Evolutionary conservation across 768 basidiomycete genomes (phyloP), one percentile per base, ranked within the genome.

Genomic region (Phaeotremella skinneri): DNA sequence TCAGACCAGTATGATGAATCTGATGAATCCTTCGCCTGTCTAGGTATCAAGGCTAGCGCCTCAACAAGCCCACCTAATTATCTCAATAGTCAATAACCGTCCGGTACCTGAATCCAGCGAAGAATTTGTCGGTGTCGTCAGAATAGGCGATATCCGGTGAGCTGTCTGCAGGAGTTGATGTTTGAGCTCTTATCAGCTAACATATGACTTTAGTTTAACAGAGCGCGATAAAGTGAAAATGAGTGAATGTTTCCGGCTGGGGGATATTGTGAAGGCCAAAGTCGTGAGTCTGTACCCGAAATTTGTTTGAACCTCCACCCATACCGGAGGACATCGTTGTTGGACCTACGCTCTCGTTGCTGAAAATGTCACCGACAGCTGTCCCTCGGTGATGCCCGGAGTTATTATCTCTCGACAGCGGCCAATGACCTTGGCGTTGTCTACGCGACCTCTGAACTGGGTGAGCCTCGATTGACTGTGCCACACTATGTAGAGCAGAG

Each of bases 351-450:
- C n/a, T n/a, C n/a, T n/a, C 49, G 16, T 26, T 41, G 32, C 20
- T 42, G 42, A 60, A 20, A 14, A n/a, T 34, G 7, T 39, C n/a
- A 20, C 5, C 4, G 7, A 3, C 39, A 78, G 77, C 67, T 77
- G 13, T 74, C 72, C 1, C 66, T 78, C 20, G 77, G 77, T 25
- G 77, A 78, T 55, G 77, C 77, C 1, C 56, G 77, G 30, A 73
- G 69, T n/a, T 78, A 78, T 59, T 78, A 77, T 57, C 65, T 78
- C 16, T 75, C 75, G 2, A 78, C 77, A 27, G 75, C 77, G 2
- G 66, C 74, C 11, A 78, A 78, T 50, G 75, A 78, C 32, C 63
- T 77, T 4, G 77, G 77, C 3, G 77, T 78, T 2, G 58, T 78
- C 20, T 73, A 69, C 29, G 77, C 69, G 4, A 71, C 61, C 2